These are phyloP conservation scores for Ascodesmis nigricans DNA, from an alignment of 495 filamentous ascomycete genomes.

Conservation along the genomic window DNA sequence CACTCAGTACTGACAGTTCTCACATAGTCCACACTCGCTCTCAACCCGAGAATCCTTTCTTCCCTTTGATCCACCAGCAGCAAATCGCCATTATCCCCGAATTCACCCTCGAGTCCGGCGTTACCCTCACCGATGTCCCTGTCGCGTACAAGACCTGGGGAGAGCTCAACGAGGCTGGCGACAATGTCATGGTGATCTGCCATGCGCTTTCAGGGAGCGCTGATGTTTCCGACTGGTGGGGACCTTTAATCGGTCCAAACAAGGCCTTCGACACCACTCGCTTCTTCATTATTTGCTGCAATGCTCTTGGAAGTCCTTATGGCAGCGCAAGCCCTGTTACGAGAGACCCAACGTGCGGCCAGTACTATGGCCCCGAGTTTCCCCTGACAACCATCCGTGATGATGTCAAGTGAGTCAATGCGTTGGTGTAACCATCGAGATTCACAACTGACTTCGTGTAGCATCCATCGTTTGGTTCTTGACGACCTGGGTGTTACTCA, in stretches of 20 bases:
- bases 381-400: conserved; percentile 85
- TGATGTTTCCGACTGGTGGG: conserved; percentile 97
- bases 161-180: conserved; percentile 43
- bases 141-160: conserved; percentile 82
- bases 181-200: conserved; percentile 94
- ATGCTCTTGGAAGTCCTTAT: conserved; percentile 90
- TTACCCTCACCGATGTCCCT: conserved; percentile 65
- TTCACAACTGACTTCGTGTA: conserved; percentile 29
- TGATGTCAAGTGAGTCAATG: conserved; percentile 54
- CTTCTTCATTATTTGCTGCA: conserved; percentile 89
- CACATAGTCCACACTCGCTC: conserved; percentile 36
- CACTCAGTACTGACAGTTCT: no score
- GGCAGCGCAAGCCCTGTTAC: conserved; percentile 92
- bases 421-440: conserved; percentile 1
- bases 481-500: conserved; percentile 73
- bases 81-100: conserved; percentile 62
- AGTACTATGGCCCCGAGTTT: conserved; percentile 77
- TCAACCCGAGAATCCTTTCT: conserved; percentile 86
- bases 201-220: conserved; percentile 91
- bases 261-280: conserved; percentile 78
- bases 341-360: conserved; percentile 45
- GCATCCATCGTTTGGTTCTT: conserved; percentile 74
- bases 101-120: conserved; percentile 87
- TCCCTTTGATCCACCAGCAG: conserved; percentile 66
- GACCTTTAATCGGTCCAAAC: conserved; percentile 69